Conservation (phyloP, 306 rosid genomes). For the Fagus sylvatica region DNA sequence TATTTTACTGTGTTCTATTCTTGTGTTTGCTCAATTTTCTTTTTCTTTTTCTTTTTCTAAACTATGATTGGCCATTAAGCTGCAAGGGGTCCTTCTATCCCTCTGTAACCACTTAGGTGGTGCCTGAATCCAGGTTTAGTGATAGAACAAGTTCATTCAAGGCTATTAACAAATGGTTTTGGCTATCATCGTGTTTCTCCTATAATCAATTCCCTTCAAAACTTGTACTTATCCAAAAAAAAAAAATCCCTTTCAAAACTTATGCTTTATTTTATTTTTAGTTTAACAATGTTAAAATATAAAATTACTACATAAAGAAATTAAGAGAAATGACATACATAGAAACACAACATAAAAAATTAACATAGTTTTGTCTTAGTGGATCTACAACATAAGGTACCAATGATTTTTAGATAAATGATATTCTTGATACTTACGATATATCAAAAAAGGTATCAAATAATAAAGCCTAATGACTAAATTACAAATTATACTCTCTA, state of each 20-base stretch:
- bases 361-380: too few species aligned
- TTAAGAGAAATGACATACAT: too few species aligned
- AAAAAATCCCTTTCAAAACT: background rate
- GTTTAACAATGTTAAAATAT: background rate
- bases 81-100: conserved; percentile 1
- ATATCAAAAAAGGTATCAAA: too few species aligned
- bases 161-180: background rate
- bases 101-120: background rate
- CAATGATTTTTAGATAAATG: too few species aligned
- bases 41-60: conserved; percentile 9
- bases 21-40: conserved; percentile 50
- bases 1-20: conserved; percentile 41
- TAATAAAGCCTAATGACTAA: too few species aligned
- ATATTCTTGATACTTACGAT: too few species aligned
- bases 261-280: background rate
- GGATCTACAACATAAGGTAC: too few species aligned
- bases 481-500: too few species aligned
- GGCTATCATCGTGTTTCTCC: background rate
- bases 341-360: too few species aligned
- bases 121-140: background rate
- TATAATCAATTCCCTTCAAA: background rate
- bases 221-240: background rate
- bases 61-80: conserved; percentile 13
- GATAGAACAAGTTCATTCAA: background rate
- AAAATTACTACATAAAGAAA: too few species aligned